Evolutionary conservation across 768 basidiomycete species (phyloP).

Genomic region (Naganishia randhawae): DNA sequence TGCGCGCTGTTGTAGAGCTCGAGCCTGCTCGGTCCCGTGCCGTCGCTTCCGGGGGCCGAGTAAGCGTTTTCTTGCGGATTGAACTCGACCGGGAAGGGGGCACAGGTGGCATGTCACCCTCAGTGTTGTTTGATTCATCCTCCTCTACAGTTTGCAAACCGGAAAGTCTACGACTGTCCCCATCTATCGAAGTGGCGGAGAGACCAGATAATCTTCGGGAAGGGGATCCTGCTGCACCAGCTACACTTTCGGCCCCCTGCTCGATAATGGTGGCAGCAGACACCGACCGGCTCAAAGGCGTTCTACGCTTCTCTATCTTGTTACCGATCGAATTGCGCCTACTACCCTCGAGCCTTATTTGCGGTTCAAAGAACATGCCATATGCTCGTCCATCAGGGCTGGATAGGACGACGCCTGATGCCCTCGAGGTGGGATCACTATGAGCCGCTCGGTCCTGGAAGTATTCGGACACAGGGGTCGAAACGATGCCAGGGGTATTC

Average conservation of each 20-base stretch:
- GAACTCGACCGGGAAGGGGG: background rate
- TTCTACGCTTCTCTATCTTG: conserved; percentile 19
- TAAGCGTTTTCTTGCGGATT: conserved; percentile 12
- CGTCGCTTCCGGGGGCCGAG: conserved; percentile 2
- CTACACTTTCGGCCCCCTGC: background rate
- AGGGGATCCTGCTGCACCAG: background rate
- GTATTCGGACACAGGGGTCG: conserved; percentile 12
- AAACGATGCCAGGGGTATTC: conserved; percentile 12
- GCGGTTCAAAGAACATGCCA: conserved; percentile 93
- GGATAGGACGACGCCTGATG: conserved; percentile 13
- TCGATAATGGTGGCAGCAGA: conserved; percentile 8
- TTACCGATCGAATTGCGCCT: conserved; percentile 14
- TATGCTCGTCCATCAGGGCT: conserved; percentile 88
- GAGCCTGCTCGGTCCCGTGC: background rate
- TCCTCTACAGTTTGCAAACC: conserved; percentile 10
- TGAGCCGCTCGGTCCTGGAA: conserved; percentile 6
- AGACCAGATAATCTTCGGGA: background rate
- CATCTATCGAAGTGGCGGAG: background rate
- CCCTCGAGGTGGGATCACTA: conserved; percentile 8
- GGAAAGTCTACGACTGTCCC: conserved; percentile 17
- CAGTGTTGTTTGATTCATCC: conserved; percentile 17
- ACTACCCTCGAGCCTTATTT: conserved; percentile 9
- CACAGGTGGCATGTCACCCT: background rate
- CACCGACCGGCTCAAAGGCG: conserved; percentile 12
- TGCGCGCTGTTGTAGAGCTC: background rate